phyloP scores from a whole-genome alignment of 768 basidiomycete genomes.

The Mycena floridula region DNA sequence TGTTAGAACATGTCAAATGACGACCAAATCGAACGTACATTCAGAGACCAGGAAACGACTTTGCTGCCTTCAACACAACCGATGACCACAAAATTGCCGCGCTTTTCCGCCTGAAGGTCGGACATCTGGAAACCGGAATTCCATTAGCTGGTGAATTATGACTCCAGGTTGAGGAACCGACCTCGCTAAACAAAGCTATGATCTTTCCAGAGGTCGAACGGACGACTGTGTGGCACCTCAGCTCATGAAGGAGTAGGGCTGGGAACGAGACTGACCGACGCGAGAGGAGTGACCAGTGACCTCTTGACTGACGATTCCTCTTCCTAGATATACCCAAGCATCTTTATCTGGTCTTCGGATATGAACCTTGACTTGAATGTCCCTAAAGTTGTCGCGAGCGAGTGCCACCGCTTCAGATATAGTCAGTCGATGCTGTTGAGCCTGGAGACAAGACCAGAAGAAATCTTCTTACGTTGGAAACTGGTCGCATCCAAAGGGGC shows the following conservation, averaged over 20 bases:
- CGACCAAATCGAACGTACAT: slow-evolving; percentile 40
- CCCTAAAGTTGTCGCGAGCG: slow-evolving; percentile 61
- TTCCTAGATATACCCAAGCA: slow-evolving; percentile 76
- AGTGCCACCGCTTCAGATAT: slow-evolving; percentile 12
- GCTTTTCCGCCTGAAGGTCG: slow-evolving; percentile 79
- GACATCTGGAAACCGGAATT: slow-evolving; percentile 34
- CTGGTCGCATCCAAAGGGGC: slow-evolving; percentile 12
- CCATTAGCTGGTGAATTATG: not conserved
- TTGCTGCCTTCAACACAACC: slow-evolving; percentile 68
- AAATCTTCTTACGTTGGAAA: slow-evolving; percentile 8
- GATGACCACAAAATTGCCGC: slow-evolving; percentile 83
- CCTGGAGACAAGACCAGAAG: not conserved
- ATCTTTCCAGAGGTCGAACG: slow-evolving; percentile 59
- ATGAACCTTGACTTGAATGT: slow-evolving; percentile 81
- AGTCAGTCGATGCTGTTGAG: slow-evolving; percentile 3
- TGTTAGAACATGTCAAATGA: slow-evolving; percentile 3
- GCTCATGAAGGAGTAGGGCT: slow-evolving; percentile 1
- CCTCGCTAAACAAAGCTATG: slow-evolving; percentile 67
- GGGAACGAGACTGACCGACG: slow-evolving; percentile 51
- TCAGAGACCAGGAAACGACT: slow-evolving; percentile 82
- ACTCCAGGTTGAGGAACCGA: slow-evolving; percentile 20
- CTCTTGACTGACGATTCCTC: slow-evolving; percentile 73
- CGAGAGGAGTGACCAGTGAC: slow-evolving; percentile 69
- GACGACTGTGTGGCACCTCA: slow-evolving; percentile 39
- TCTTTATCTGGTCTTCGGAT: slow-evolving; percentile 75